Base-by-base conservation (phyloP, 192 early-diverging fungal genomes). In the Chytriomyces sp. region DNA sequence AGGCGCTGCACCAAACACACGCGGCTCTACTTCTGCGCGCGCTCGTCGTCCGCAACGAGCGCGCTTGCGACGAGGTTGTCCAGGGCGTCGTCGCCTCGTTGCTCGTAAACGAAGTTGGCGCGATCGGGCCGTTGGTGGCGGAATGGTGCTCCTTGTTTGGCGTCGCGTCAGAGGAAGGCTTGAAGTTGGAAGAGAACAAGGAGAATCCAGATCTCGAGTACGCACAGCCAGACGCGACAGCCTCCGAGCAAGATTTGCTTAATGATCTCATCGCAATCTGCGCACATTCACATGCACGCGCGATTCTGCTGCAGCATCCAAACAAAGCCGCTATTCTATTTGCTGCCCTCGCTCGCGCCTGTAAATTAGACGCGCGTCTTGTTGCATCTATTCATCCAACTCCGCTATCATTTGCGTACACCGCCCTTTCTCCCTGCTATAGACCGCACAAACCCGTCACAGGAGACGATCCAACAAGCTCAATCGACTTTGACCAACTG, bases 371-470 rank as follows among this genome's bases (percentile, higher is more conserved):
- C 33, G 63, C 88, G 17, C 78, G 91, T 37, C 59, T 93, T 10
- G 75, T 92, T 22, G 86, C 80, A 44, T 90, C 90, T 4, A 52
- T 93, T 5, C 88, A 90, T 40, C 86, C 90, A 2, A 68, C 88
- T 0, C 80, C 92, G 7, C 84, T 91, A 40, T 88, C 84, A 14
- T 62, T 90, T 14, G 52, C 85, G 2, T 77, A 75, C 36, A 49
- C 68, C 7, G 59, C 70, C 44, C 28, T 52, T 17, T 5, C 37
- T 14, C 37, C 28, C 7, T 59, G 63, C 38, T 57, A 72, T 37
- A 32, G 62, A 31, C 31, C n/a, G 25, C 36, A 26, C 19, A 34
- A n/a, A 17, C 64, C 26, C 64, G 32, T 4, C 32, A 4, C 30
- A 26, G 58, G 37, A 58, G 22, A 28, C n/a, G 39, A 54, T 28